phyloP scores from a whole-genome alignment of 257 asterid genomes.

The Plantago major region DNA sequence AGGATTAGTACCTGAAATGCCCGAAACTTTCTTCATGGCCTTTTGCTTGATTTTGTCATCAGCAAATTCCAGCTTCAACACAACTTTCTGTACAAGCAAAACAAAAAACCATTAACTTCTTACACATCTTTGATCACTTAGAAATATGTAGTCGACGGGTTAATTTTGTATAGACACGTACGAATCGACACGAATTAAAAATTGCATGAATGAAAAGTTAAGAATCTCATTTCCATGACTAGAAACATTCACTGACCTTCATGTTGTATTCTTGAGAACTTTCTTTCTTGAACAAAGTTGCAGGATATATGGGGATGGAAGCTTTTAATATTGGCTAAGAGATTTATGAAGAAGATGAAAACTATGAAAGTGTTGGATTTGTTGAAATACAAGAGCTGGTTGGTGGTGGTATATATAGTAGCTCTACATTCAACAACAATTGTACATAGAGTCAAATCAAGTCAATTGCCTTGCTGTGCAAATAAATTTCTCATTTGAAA shows the following conservation, averaged over 20 bases:
- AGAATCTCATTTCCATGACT: no score
- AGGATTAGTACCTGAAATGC: constrained; percentile 41
- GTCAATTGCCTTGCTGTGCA: background rate
- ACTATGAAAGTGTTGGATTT: background rate
- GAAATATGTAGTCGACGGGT: no score
- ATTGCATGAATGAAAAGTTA: no score
- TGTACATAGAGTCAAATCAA: background rate
- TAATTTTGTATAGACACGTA: no score
- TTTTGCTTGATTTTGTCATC: constrained; percentile 57
- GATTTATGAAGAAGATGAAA: background rate
- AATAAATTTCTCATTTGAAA: background rate
- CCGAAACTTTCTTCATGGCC: constrained; percentile 52
- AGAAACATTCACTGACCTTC: constrained; percentile 4
- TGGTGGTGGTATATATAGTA: background rate
- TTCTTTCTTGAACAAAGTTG: background rate
- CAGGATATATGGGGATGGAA: background rate
- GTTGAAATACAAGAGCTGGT: background rate
- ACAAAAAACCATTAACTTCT: no score
- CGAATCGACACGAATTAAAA: no score
- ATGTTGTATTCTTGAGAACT: background rate
- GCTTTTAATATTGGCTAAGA: background rate
- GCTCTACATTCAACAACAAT: no score
- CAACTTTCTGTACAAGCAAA: constrained; percentile 41
- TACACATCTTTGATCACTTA: no score
- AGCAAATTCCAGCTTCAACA: constrained; percentile 42